phyloP scores from a whole-genome alignment of 345 rosid genomes.

The Litchi chinensis region DNA sequence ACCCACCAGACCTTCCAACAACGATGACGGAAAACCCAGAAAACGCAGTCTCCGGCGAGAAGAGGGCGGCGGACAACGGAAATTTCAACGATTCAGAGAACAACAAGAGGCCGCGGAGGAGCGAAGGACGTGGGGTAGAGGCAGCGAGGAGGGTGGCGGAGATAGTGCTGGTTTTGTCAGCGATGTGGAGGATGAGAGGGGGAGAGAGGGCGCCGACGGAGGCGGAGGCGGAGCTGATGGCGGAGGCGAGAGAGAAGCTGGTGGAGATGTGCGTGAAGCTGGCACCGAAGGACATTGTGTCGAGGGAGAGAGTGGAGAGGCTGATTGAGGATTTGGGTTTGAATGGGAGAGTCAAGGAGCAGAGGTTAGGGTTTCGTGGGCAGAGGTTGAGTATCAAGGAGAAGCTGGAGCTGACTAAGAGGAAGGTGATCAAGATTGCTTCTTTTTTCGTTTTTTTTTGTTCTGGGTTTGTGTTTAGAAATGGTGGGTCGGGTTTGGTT shows the following conservation, averaged over 20 bases:
- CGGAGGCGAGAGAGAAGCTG: conserved; percentile 73
- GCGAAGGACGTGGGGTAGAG: conserved; percentile 16
- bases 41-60: conserved; percentile 11
- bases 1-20: not conserved
- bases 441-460: not conserved
- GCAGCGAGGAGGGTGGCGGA: conserved; percentile 70
- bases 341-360: conserved; percentile 56
- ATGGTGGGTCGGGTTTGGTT: too few species aligned
- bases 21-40: not conserved
- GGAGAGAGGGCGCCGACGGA: conserved; percentile 67
- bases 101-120: conserved; percentile 43
- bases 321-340: conserved; percentile 88
- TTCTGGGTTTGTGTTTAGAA: too few species aligned
- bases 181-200: conserved; percentile 72
- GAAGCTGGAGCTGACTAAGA: conserved; percentile 57
- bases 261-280: conserved; percentile 54
- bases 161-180: conserved; percentile 78
- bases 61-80: conserved; percentile 34
- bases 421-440: conserved; percentile 51
- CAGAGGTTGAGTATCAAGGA: conserved; percentile 65
- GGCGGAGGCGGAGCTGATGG: conserved; percentile 67
- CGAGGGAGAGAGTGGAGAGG: conserved; percentile 51
- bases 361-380: conserved; percentile 55
- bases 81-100: conserved; percentile 20
- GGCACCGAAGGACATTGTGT: conserved; percentile 67